These are phyloP conservation scores for Alternaria alternata DNA, from an alignment of 2,329 filamentous ascomycete genomes.

Conservation along the genomic window DNA sequence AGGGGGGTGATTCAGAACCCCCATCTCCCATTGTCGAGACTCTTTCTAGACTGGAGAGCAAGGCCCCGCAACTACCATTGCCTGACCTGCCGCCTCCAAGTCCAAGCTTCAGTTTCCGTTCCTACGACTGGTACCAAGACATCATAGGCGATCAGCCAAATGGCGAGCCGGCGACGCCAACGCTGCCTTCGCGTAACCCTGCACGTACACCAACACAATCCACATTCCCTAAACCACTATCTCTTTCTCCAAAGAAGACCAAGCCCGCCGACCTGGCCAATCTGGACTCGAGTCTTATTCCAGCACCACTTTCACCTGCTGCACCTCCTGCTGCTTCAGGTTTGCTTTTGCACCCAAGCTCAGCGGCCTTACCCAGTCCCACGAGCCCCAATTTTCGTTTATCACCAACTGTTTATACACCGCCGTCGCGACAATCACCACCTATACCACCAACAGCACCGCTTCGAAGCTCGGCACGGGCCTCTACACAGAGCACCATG, in stretches of 20 bases:
- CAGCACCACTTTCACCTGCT: conserved; percentile 25
- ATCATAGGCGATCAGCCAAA: conserved; percentile 31
- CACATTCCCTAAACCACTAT: conserved; percentile 13
- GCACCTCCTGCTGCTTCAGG: conserved; percentile 18
- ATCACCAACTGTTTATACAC: conserved; percentile 33
- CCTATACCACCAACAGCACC: conserved; percentile 17
- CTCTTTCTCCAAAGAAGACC: conserved; percentile 17
- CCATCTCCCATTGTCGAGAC: conserved; percentile 16
- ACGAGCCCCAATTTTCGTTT: conserved; percentile 29
- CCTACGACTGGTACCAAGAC: conserved; percentile 41
- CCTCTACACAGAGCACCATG: conserved; percentile 22
- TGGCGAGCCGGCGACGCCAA: conserved; percentile 8
- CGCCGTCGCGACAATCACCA: conserved; percentile 18
- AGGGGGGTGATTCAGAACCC: conserved; percentile 4
- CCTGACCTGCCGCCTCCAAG: conserved; percentile 32
- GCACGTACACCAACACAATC: conserved; percentile 23
- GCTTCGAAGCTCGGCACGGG: conserved; percentile 14
- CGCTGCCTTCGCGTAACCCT: background rate
- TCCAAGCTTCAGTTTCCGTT: conserved; percentile 34
- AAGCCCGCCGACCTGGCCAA: background rate
- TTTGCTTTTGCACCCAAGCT: conserved; percentile 27
- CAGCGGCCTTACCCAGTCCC: conserved; percentile 24
- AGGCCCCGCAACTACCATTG: conserved; percentile 23
- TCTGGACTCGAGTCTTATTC: conserved; percentile 13
- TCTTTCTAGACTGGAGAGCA: conserved; percentile 23